Evolutionary conservation across 345 rosid species (phyloP).

Genomic region (Populus deltoides): DNA sequence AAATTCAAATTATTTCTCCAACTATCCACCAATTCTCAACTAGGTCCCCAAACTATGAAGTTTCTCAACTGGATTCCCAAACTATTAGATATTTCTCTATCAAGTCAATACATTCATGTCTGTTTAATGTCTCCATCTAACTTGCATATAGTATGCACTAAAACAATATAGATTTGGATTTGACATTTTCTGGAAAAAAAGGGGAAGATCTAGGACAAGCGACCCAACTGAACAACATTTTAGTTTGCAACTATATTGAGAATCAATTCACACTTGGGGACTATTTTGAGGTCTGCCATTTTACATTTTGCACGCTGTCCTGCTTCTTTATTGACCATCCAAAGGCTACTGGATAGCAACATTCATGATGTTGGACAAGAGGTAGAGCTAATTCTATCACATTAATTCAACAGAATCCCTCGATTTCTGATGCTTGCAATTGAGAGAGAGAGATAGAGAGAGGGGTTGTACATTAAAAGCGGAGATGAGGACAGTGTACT

Average conservation of each 20-base stretch:
- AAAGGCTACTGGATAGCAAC: neutral
- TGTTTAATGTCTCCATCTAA: neutral
- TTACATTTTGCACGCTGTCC: neutral
- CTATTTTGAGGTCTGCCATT: neutral
- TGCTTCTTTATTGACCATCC: neutral
- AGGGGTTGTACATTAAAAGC: slow-evolving; percentile 62
- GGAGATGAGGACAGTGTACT: slow-evolving; percentile 65
- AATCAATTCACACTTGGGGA: neutral
- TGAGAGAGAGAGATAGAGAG: slow-evolving; percentile 2
- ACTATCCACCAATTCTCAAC: neutral
- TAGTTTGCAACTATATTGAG: no score
- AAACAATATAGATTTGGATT: no score
- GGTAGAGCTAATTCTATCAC: neutral
- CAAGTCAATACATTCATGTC: neutral
- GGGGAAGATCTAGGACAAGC: neutral
- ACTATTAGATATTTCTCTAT: neutral
- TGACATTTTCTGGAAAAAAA: no score
- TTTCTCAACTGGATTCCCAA: neutral
- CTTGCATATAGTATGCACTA: neutral
- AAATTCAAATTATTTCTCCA: neutral
- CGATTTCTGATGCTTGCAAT: neutral
- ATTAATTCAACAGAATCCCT: neutral
- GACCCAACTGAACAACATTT: neutral
- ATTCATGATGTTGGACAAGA: neutral
- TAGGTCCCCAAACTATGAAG: no score